Conservation (phyloP, 306 rosid genomes). For the Trichosanthes cucumerina region DNA sequence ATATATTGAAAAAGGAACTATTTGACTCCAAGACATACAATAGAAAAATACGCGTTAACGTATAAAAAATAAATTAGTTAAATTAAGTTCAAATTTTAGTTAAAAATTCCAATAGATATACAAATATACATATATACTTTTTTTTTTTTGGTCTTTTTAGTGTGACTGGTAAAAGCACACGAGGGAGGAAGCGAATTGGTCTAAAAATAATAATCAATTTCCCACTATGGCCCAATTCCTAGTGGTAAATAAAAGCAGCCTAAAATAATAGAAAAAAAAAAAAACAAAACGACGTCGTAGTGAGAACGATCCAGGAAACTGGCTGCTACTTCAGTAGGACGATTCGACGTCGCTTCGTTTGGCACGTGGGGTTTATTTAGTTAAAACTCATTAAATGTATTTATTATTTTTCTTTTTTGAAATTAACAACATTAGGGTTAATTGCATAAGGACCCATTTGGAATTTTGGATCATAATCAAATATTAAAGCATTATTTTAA, state of each 20-base stretch:
- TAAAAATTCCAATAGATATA: neutral
- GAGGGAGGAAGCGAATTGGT: neutral
- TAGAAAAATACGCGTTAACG: neutral
- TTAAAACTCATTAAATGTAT: neutral
- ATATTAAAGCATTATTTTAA: neutral
- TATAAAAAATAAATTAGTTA: neutral
- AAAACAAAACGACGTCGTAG: neutral
- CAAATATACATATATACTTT: neutral
- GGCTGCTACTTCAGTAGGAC: neutral
- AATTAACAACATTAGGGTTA: neutral
- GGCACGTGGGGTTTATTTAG: neutral
- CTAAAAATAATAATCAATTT: neutral
- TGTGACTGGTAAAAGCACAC: slow-evolving; percentile 3
- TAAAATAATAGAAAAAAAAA: neutral
- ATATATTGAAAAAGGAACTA: neutral
- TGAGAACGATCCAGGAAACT: neutral
- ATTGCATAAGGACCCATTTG: neutral
- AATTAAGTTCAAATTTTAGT: neutral
- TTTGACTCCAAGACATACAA: neutral
- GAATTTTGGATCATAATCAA: neutral
- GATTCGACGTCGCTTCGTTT: neutral
- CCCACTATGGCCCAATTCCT: neutral
- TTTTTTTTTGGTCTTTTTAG: neutral
- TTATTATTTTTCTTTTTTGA: neutral
- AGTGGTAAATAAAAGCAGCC: slow-evolving; percentile 9